Base-by-base conservation (phyloP, 2,329 filamentous ascomycete genomes). In the Xylariales sp. region DNA sequence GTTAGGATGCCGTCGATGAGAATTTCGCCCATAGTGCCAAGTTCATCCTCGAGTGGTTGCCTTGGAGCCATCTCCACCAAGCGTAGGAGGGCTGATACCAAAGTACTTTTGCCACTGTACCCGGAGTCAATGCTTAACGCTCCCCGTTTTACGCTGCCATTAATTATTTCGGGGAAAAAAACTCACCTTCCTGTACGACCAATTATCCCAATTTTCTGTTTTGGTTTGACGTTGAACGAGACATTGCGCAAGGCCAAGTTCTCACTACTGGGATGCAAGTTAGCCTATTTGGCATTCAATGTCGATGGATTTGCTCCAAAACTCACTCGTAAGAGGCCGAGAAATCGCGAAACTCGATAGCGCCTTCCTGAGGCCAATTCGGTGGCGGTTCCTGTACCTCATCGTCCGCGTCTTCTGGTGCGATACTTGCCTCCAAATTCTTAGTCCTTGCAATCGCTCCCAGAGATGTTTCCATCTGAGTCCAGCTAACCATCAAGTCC, bases 401-500 rank as follows among this genome's bases (percentile, higher is more conserved):
- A 1, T 29, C 14, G 3, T 23, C 24, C 27, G 37, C 23, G 6
- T 46, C 47, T 29, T 56, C 58, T 3, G 32, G 17, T 7, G 48
- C 43, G 6, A 49, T 49, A 13, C 38, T 40, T 15, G 45, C 44
- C 32, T 61, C 55, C 2, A 61, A 46, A 0, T 32, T 51, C 40
- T 54, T 60, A 5, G 64, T 37, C 5, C 61, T 46, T 3, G 59
- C 43, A 14, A 65, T 46, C 0, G 59, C 60, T 0, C 62, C 62
- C 0, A 65, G 49, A 1, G 59, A 62, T 3, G 56, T 55, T 33
- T 65, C 62, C 2, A 64, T 33, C 5, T 45, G 51, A 1, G 62
- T 60, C 56, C 57, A 65, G 5, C 37, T 45, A 19, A 51, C 44
- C 0, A 65, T 52, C 1, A 66, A 46, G 10, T 39, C 31, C 19